A percentile compares a stretch with the other conserved stretches of the same genome.
phyloP scores from a whole-genome alignment of 208 protist genomes.

The Histomonas meleagridis region DNA sequence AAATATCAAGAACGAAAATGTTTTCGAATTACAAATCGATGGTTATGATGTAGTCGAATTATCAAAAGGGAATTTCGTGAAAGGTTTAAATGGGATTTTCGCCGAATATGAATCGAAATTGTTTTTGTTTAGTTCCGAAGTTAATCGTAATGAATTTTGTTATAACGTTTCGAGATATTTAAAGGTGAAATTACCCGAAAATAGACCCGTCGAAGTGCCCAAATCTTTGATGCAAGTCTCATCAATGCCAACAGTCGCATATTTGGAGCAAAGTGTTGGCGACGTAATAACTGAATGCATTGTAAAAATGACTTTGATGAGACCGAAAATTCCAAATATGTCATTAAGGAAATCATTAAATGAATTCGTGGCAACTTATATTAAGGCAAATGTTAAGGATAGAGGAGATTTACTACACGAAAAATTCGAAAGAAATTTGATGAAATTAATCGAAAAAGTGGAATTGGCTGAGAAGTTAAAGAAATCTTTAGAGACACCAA shows the following conservation, averaged over 20 bases:
- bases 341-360: neutral
- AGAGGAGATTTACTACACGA: neutral
- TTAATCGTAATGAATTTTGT: neutral
- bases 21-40: neutral
- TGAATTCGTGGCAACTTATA: conserved; percentile 4
- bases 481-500: neutral
- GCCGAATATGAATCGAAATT: neutral
- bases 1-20: neutral
- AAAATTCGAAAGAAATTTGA: neutral
- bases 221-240: neutral
- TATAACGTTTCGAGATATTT: neutral
- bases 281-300: conserved; percentile 35
- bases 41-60: conserved; percentile 18
- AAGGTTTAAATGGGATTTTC: neutral
- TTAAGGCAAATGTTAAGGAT: neutral
- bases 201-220: neutral
- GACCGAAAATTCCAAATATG: neutral
- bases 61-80: neutral
- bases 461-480: neutral
- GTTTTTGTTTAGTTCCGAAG: neutral
- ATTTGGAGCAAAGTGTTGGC: neutral
- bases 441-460: neutral
- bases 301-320: neutral
- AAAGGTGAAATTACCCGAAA: neutral
- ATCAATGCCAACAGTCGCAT: neutral